Evolutionary conservation across 75 land plant genomes (phyloP).

Genomic region (Sequoia sempervirens): DNA sequence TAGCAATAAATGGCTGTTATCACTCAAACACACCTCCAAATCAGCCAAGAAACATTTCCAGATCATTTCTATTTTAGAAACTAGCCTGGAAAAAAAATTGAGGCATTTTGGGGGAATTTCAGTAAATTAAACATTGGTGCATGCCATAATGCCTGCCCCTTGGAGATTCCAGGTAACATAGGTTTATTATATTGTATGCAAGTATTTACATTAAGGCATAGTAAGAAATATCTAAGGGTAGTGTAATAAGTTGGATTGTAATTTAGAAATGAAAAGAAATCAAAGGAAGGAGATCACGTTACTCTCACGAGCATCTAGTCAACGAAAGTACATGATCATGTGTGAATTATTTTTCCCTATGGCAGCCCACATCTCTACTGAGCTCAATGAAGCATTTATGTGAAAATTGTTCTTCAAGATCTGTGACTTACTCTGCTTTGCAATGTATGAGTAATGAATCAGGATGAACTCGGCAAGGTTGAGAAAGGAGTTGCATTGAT

Average conservation of each 20-base stretch:
- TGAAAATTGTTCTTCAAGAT: neutral
- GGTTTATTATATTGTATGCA: neutral
- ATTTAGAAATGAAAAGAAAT: neutral
- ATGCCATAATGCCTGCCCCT: neutral
- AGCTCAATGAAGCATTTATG: neutral
- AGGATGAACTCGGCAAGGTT: neutral
- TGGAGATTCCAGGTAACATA: neutral
- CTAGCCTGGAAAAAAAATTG: neutral
- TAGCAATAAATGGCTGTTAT: too few species aligned
- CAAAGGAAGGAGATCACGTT: neutral
- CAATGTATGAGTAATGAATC: neutral
- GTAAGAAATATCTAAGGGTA: neutral
- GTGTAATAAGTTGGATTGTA: neutral
- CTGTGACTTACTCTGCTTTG: neutral
- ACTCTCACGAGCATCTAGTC: neutral
- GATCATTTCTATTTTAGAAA: neutral
- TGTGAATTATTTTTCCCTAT: neutral
- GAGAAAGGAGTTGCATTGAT: neutral
- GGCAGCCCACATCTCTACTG: neutral
- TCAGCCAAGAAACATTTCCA: neutral
- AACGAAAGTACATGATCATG: neutral
- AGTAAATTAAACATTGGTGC: neutral
- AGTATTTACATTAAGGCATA: neutral
- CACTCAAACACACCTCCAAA: neutral
- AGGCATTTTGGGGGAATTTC: neutral